Evolutionary conservation across 768 basidiomycete species (phyloP), one percentile per base, ranked within the genome.

Genomic region (Termitomyces heimii): DNA sequence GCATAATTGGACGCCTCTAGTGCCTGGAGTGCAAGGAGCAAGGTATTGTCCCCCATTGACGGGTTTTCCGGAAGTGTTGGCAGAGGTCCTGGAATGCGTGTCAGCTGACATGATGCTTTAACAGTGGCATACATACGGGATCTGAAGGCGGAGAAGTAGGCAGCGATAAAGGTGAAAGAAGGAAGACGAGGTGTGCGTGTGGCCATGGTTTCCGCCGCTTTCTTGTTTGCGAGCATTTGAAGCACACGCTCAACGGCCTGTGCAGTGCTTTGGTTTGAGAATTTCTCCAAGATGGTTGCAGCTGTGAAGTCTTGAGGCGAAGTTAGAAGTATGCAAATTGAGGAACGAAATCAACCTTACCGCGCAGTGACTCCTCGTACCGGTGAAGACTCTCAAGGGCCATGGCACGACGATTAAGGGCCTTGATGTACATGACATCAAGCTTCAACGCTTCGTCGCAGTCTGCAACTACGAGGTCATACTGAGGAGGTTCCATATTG

Each of bases 141-240:
- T 62, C 97, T 86, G 88, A 98, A 98, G 9, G 97, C 97, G 58
- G 93, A 88, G 68, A 98, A 94, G 76, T 98, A 99, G 0, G 96
- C 91, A 13, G 89, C 87, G 62, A 97, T 88, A 73, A 99, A 97
- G 0, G 92, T 93, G 62, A 83, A 82, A 14, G 93, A 93, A 6
- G 96, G 96, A 28, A 98, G 76, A 55, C 86, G 83, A 1, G 86
- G 87, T 73, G 90, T 88, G 35, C 94, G 88, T 4, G 76, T 78
- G 47, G 78, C 70, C 22, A 95, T 73, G 44, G 93, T 86, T 60
- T 89, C 82, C 18, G 81, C 72, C 0, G 92, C 90, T 69, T 88
- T 87, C 65, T 84, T 76, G 1, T 79, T 72, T 0, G 96, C 81
- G 32, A 97, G 72, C 60, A 85, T 85, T 73, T 95, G 94, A 66